Evolutionary conservation across 495 filamentous ascomycete species (phyloP).

Genomic region (Penicillium tannophilum): DNA sequence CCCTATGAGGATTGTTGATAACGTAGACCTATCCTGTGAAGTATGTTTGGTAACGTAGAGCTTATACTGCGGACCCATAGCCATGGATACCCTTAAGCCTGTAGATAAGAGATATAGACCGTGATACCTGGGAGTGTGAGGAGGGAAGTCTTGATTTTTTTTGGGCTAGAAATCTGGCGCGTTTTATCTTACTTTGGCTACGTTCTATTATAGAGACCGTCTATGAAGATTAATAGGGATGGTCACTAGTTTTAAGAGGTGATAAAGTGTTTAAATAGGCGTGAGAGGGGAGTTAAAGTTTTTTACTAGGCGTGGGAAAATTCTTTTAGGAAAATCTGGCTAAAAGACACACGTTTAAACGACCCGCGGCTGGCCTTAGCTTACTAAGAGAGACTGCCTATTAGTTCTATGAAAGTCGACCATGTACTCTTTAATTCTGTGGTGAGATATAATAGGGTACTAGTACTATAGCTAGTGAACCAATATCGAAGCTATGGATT

Average conservation of each 20-base stretch:
- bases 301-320: neutral
- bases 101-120: slow-evolving; percentile 1
- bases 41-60: neutral
- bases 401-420: slow-evolving; percentile 2
- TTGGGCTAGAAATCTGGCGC: neutral
- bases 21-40: neutral
- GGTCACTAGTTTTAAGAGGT: neutral
- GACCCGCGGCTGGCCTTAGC: neutral
- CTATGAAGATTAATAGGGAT: neutral
- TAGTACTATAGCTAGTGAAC: neutral
- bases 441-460: neutral
- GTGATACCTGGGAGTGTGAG: neutral
- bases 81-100: slow-evolving; percentile 6
- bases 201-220: neutral
- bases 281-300: neutral
- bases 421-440: slow-evolving; percentile 1
- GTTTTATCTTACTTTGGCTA: neutral
- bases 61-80: neutral
- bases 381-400: neutral
- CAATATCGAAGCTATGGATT: neutral
- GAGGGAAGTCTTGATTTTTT: neutral
- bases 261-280: neutral
- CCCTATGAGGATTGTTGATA: neutral
- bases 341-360: neutral
- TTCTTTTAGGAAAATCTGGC: neutral